Evolutionary conservation across 371 early-diverging fungal genomes (phyloP).

Genomic region (Neoconidiobolus thromboides): DNA sequence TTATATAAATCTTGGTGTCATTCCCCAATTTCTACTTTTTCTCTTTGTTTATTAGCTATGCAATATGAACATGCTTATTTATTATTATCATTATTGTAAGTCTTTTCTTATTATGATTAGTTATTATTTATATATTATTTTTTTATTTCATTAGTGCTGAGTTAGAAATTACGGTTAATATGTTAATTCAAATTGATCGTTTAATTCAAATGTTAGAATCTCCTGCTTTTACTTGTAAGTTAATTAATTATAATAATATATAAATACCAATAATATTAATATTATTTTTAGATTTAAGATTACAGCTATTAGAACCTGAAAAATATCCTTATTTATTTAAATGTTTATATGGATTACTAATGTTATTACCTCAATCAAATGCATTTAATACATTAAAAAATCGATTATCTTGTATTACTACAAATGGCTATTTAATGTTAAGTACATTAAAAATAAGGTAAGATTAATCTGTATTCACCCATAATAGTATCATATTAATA

Average conservation of each 20-base stretch:
- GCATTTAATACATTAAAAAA: constrained; percentile 83
- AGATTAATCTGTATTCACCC: too few species aligned
- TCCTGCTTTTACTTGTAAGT: constrained; percentile 71
- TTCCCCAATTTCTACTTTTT: constrained; percentile 71
- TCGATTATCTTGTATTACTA: constrained; percentile 53
- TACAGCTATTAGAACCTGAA: constrained; percentile 77
- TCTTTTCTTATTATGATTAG: background rate
- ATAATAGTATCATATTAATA: too few species aligned
- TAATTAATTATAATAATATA: background rate
- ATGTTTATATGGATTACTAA: constrained; percentile 73
- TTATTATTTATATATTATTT: background rate
- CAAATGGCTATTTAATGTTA: constrained; percentile 29
- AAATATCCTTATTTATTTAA: constrained; percentile 65
- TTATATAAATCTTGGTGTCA: constrained; percentile 83
- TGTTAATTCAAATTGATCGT: constrained; percentile 80
- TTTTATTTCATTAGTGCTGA: constrained; percentile 31
- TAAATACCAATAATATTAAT: background rate
- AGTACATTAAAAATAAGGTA: constrained; percentile 12
- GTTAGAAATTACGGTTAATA: constrained; percentile 70
- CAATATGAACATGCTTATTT: constrained; percentile 69
- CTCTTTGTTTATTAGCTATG: constrained; percentile 73
- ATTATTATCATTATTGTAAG: constrained; percentile 55
- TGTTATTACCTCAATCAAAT: constrained; percentile 80
- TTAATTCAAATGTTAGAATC: constrained; percentile 86
- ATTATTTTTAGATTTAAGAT: constrained; percentile 33